Percentiles rank a stretch among this genome's conserved stretches.
Conservation (phyloP, 2,329 filamentous ascomycete species). For the Sarocladiaceae sp. region DNA sequence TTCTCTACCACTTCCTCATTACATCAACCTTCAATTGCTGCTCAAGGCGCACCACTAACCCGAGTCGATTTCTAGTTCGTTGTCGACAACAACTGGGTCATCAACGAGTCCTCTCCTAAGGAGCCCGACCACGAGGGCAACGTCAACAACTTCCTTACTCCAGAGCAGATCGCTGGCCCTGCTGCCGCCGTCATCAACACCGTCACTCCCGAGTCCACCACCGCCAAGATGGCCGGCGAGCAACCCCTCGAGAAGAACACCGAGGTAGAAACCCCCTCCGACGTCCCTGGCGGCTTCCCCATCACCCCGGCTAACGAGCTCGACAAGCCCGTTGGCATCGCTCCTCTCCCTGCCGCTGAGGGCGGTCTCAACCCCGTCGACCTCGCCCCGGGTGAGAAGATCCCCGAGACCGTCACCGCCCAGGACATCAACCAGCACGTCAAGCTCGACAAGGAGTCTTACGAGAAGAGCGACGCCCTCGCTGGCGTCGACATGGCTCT, state of each 20-base stretch:
- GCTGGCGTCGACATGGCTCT: constrained; percentile 37
- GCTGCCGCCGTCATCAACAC: constrained; percentile 55
- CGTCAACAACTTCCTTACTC: constrained; percentile 85
- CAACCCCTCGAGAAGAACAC: constrained; percentile 47
- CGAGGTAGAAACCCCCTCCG: constrained; percentile 24
- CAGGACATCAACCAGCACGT: constrained; percentile 67
- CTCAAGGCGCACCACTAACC: too few species aligned
- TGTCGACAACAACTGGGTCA: constrained; percentile 85
- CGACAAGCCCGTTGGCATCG: constrained; percentile 49
- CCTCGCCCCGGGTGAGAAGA: constrained; percentile 71
- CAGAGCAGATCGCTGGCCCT: constrained; percentile 58
- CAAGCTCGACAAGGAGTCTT: constrained; percentile 75
- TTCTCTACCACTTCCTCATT: too few species aligned
- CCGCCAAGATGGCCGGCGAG: constrained; percentile 55
- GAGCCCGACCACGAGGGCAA: constrained; percentile 80
- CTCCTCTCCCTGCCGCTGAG: constrained; percentile 55
- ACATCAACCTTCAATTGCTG: too few species aligned
- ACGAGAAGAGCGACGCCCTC: constrained; percentile 69
- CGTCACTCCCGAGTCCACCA: constrained; percentile 64
- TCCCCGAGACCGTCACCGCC: constrained; percentile 62
- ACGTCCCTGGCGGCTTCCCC: constrained; percentile 47
- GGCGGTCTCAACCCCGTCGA: constrained; percentile 72
- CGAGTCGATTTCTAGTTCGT: constrained; percentile 62
- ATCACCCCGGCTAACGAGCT: constrained; percentile 56
- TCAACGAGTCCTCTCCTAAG: constrained; percentile 71